Percentiles rank a stretch among this genome's conserved stretches.
phyloP scores from a whole-genome alignment of 116 monocot genomes.

The Papilionanthe hybrid region DNA sequence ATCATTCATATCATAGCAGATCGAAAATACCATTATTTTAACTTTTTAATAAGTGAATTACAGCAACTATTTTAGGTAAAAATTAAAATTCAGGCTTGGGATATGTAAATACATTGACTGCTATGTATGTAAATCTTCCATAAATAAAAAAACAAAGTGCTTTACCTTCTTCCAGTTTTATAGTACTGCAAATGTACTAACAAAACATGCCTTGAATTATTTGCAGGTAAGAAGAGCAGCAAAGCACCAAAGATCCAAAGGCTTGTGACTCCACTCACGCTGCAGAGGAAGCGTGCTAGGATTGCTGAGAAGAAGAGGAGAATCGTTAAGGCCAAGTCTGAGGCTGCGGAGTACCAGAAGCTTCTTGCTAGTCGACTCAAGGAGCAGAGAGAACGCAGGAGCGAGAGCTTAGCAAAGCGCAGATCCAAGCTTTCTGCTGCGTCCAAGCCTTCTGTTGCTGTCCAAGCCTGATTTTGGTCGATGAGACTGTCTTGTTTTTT shows the following conservation, averaged over 20 bases:
- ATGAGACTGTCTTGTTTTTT: not conserved
- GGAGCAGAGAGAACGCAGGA: slow-evolving; percentile 76
- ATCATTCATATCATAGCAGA: too few species aligned
- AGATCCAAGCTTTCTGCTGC: slow-evolving; percentile 59
- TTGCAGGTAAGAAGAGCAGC: slow-evolving; percentile 61
- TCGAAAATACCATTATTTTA: too few species aligned
- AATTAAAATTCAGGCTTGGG: too few species aligned
- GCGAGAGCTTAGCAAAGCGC: slow-evolving; percentile 75
- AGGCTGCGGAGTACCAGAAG: slow-evolving; percentile 85
- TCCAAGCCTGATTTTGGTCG: not conserved
- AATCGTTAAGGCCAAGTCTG: slow-evolving; percentile 68
- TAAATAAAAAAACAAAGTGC: too few species aligned
- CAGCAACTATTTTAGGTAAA: too few species aligned
- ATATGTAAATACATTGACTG: too few species aligned
- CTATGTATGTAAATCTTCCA: too few species aligned
- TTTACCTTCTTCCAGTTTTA: too few species aligned
- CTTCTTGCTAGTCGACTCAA: slow-evolving; percentile 71
- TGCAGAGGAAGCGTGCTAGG: slow-evolving; percentile 67
- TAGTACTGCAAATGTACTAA: too few species aligned
- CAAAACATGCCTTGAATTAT: not conserved
- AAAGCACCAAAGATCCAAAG: slow-evolving; percentile 84
- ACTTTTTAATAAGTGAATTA: too few species aligned
- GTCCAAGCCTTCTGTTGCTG: slow-evolving; percentile 39
- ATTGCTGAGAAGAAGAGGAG: slow-evolving; percentile 75
- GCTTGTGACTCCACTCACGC: slow-evolving; percentile 51